These are phyloP conservation scores for Verbena officinalis DNA, from an alignment of 257 asterid genomes.

Conservation along the genomic window DNA sequence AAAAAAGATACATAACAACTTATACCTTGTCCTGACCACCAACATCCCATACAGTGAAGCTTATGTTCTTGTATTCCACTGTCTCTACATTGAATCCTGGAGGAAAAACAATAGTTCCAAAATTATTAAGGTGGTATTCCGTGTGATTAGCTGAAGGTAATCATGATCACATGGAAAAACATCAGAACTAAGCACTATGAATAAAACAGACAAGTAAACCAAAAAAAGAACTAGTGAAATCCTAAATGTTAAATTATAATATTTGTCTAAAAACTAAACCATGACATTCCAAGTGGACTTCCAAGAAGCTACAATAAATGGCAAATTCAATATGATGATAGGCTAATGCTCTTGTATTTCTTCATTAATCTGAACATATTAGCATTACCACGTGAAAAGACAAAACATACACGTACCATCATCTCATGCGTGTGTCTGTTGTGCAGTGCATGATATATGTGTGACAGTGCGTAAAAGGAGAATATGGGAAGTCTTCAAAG, in stretches of 20 bases:
- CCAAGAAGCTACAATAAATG: too few relatives aligned
- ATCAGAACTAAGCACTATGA: neutral
- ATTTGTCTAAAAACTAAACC: neutral
- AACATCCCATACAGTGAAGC: constrained; percentile 47
- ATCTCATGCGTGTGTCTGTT: too few relatives aligned
- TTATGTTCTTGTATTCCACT: constrained; percentile 46
- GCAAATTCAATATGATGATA: too few relatives aligned
- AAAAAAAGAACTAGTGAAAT: neutral
- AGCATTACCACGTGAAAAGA: too few relatives aligned
- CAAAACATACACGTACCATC: too few relatives aligned
- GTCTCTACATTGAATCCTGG: constrained; percentile 47
- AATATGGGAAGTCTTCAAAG: too few relatives aligned
- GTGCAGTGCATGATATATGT: too few relatives aligned
- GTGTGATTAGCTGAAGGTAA: neutral
- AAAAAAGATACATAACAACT: neutral
- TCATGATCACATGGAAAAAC: neutral
- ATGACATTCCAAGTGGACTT: too few relatives aligned
- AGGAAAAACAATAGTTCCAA: neutral
- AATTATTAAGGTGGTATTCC: constrained; percentile 1
- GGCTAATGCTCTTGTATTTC: too few relatives aligned
- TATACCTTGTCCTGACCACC: constrained; percentile 48
- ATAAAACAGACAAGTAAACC: neutral
- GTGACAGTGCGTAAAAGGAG: too few relatives aligned
- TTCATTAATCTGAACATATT: too few relatives aligned
- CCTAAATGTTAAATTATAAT: neutral